Evolutionary conservation across 306 rosid genomes (phyloP).

Genomic region (Quercus ilex): DNA sequence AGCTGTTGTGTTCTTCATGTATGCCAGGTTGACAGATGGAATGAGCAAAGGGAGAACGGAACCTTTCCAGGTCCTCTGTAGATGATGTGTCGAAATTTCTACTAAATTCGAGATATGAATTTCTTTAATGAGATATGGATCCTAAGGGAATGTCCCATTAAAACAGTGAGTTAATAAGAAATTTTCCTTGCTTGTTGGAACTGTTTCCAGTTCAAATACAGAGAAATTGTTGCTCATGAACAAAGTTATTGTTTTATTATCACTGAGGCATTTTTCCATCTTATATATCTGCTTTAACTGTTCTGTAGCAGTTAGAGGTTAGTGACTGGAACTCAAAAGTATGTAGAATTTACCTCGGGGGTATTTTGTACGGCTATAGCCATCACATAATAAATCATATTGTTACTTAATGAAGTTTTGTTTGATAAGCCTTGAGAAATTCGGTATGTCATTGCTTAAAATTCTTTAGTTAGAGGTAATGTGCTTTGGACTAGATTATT

Average conservation of each 20-base stretch:
- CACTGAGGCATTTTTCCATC: not conserved
- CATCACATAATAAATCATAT: not conserved
- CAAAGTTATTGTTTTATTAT: conserved; percentile 8
- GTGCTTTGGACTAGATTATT: not conserved
- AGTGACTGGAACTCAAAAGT: not conserved
- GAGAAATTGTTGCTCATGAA: conserved; percentile 28
- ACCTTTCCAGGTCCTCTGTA: conserved; percentile 96
- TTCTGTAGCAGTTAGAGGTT: not conserved
- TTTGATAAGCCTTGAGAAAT: not conserved
- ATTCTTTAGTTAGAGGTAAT: not conserved
- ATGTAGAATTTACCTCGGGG: not conserved
- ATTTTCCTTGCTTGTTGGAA: conserved; percentile 45
- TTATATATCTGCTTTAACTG: not conserved
- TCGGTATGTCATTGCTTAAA: not conserved
- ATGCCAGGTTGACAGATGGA: conserved; percentile 87
- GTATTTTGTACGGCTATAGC: not conserved
- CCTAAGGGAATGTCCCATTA: conserved; percentile 36
- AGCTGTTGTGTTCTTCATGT: conserved; percentile 9
- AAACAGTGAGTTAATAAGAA: conserved; percentile 67
- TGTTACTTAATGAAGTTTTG: not conserved
- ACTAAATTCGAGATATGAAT: conserved; percentile 17
- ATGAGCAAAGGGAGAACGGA: conserved; percentile 97
- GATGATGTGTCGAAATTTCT: conserved; percentile 29
- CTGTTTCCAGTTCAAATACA: conserved; percentile 24
- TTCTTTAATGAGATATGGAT: conserved; percentile 39